These are phyloP conservation scores for Earliella scabrosa DNA, from an alignment of 1,284 basidiomycete species.

Conservation along the genomic window DNA sequence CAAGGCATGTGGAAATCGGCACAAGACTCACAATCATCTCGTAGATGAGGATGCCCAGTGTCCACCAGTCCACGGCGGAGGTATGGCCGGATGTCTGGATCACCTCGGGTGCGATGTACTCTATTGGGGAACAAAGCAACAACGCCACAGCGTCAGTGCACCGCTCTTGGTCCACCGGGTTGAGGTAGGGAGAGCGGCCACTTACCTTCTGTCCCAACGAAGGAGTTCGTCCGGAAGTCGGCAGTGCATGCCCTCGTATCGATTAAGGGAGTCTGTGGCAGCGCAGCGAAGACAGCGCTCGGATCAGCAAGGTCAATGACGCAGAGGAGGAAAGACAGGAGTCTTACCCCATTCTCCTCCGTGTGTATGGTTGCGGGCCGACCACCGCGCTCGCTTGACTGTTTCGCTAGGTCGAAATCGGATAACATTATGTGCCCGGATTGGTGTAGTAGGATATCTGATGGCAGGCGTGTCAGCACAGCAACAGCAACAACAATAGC, in stretches of 20 bases:
- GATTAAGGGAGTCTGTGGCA: conserved; percentile 77
- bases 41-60: conserved; percentile 96
- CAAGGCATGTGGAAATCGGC: conserved; percentile 2
- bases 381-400: conserved; percentile 85
- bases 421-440: conserved; percentile 99
- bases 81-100: conserved; percentile 98
- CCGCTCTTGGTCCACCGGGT: conserved; percentile 15
- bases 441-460: conserved; percentile 98
- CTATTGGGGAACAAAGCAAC: conserved; percentile 45
- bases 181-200: conserved; percentile 18
- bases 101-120: conserved; percentile 99
- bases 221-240: conserved; percentile 98
- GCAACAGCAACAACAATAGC: conserved; percentile 3
- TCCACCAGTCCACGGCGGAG: conserved; percentile 99
- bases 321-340: conserved; percentile 24
- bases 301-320: conserved; percentile 22
- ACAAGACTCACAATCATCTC: conserved; percentile 93
- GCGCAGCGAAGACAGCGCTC: conserved; percentile 16
- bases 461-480: conserved; percentile 11
- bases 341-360: conserved; percentile 82
- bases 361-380: conserved; percentile 92
- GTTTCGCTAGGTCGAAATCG: conserved; percentile 98
- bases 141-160: conserved; percentile 25
- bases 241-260: conserved; percentile 98
- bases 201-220: conserved; percentile 96